Conservation (phyloP, 306 rosid species). For the Acmispon strigosus region DNA sequence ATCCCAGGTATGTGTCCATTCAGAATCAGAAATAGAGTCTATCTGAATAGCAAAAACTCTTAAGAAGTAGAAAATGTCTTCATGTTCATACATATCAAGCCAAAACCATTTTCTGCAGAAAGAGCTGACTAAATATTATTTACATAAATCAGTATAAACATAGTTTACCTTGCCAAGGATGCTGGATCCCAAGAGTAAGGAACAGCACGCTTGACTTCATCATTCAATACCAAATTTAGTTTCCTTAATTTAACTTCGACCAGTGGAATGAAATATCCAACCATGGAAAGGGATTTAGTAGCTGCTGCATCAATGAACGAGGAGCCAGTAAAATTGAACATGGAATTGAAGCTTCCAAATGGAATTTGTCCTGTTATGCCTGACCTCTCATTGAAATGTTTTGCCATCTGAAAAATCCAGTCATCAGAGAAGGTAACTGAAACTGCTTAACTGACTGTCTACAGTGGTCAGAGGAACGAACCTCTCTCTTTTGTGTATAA, state of each 20-base stretch:
- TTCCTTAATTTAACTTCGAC: slow-evolving; percentile 52
- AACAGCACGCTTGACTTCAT: slow-evolving; percentile 76
- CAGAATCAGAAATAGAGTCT: not conserved
- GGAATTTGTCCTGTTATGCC: slow-evolving; percentile 55
- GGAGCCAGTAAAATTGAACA: slow-evolving; percentile 92
- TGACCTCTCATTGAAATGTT: slow-evolving; percentile 63
- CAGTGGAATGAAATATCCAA: slow-evolving; percentile 71
- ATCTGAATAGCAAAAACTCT: not conserved
- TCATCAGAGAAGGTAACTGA: slow-evolving; percentile 21
- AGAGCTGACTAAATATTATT: not conserved
- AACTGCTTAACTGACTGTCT: not conserved
- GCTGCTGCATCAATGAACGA: slow-evolving; percentile 76
- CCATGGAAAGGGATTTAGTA: slow-evolving; percentile 91
- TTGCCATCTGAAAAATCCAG: slow-evolving; percentile 72
- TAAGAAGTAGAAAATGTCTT: not conserved
- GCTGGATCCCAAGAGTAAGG: slow-evolving; percentile 95
- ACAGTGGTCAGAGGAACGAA: slow-evolving; percentile 1
- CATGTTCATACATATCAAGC: not conserved
- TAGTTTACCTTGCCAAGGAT: slow-evolving; percentile 75
- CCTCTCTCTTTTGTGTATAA: not conserved
- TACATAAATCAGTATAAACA: not conserved
- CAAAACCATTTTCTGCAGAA: not conserved
- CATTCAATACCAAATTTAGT: slow-evolving; percentile 47
- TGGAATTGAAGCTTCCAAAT: slow-evolving; percentile 87
- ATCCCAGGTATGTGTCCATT: not conserved